Evolutionary conservation across 768 basidiomycete species (phyloP).

Genomic region (Hypholoma fasciculare): DNA sequence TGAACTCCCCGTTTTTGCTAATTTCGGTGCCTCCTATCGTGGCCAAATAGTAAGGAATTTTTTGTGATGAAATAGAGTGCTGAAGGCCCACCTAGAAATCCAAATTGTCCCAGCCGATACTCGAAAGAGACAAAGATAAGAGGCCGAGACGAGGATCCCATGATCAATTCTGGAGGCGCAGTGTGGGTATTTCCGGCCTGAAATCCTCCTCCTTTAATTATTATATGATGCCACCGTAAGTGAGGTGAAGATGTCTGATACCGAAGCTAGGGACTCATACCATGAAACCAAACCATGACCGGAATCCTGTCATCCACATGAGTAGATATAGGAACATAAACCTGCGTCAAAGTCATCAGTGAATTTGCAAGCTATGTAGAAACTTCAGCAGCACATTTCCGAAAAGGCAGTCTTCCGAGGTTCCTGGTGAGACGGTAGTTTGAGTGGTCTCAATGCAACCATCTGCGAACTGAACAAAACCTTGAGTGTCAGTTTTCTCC

Average conservation of each 20-base stretch:
- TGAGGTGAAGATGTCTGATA: background rate
- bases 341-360: conserved; percentile 17
- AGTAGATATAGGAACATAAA: conserved; percentile 32
- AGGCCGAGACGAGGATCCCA: conserved; percentile 29
- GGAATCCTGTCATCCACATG: conserved; percentile 25
- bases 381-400: conserved; percentile 32
- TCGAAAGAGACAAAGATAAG: conserved; percentile 42
- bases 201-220: conserved; percentile 38
- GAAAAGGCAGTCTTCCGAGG: conserved; percentile 44
- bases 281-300: conserved; percentile 44
- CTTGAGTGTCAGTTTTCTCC: background rate
- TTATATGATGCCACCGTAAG: background rate
- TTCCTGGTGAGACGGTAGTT: conserved; percentile 24
- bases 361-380: background rate
- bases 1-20: conserved; percentile 30
- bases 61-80: too few relatives aligned
- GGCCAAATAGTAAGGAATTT: background rate
- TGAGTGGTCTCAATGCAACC: conserved; percentile 35
- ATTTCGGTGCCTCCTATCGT: conserved; percentile 33
- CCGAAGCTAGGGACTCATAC: conserved; percentile 16
- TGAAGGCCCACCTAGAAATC: conserved; percentile 33
- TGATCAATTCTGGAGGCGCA: conserved; percentile 29
- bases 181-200: conserved; percentile 35
- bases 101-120: conserved; percentile 42
- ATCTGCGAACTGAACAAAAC: conserved; percentile 29